These are phyloP conservation scores for Cladosporium austrohemisphaericum DNA, from an alignment of 2,329 filamentous ascomycete species.

Conservation along the genomic window DNA sequence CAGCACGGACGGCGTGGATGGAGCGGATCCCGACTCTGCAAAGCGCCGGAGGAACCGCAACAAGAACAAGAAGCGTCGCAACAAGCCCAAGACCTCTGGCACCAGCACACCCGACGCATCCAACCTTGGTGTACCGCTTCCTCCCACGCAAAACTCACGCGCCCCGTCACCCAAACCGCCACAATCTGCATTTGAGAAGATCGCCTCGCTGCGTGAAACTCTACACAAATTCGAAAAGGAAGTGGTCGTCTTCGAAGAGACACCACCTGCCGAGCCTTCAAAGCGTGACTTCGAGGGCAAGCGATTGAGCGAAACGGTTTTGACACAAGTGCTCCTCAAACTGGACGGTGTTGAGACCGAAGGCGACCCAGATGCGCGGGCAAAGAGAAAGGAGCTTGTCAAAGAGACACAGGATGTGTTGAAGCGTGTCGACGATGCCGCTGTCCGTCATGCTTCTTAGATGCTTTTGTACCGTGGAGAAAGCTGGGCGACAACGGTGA, in stretches of 20 bases:
- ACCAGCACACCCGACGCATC: constrained; percentile 34
- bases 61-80: constrained; percentile 42
- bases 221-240: constrained; percentile 64
- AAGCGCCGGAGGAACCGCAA: constrained; percentile 40
- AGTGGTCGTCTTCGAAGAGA: constrained; percentile 58
- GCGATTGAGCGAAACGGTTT: constrained; percentile 68
- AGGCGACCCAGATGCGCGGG: constrained; percentile 62
- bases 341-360: constrained; percentile 72
- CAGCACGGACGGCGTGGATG: constrained; percentile 31
- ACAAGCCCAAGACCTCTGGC: constrained; percentile 38
- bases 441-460: constrained; percentile 13
- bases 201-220: constrained; percentile 62
- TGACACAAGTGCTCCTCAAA: constrained; percentile 73
- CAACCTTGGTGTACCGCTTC: constrained; percentile 36
- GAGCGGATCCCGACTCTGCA: constrained; percentile 32
- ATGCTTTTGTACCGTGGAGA: background rate
- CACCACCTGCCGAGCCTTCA: constrained; percentile 62
- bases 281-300: constrained; percentile 72
- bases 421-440: constrained; percentile 55
- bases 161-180: constrained; percentile 41
- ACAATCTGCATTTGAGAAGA: constrained; percentile 55
- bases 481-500: background rate
- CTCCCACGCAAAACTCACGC: constrained; percentile 25
- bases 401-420: constrained; percentile 65
- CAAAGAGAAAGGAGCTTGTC: constrained; percentile 68